phyloP scores from a whole-genome alignment of 108 stramenopile species.

The Mediolabrus comicus region DNA sequence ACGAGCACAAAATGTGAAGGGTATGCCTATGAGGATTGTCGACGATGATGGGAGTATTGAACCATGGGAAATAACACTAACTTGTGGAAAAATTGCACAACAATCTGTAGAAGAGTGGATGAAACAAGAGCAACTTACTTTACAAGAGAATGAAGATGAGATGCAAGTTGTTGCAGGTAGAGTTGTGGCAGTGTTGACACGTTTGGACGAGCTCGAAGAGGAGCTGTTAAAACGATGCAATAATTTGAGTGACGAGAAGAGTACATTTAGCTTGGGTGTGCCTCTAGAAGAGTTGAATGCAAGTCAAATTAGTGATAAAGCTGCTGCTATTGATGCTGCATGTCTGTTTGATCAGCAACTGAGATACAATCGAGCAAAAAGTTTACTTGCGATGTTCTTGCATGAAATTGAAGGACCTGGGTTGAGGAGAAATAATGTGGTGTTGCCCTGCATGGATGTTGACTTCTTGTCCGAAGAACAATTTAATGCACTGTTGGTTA shows the following conservation, averaged over 20 bases:
- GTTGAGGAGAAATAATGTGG: constrained; percentile 30
- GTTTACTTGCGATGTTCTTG: constrained; percentile 34
- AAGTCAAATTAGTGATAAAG: constrained; percentile 2
- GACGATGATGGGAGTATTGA: constrained; percentile 33
- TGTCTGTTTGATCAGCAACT: constrained; percentile 35
- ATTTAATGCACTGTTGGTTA: constrained; percentile 19
- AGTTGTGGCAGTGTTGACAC: constrained; percentile 14
- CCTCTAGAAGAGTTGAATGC: constrained; percentile 23
- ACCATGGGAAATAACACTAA: constrained; percentile 36
- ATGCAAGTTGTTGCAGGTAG: constrained; percentile 34
- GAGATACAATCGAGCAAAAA: constrained; percentile 32
- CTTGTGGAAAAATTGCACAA: constrained; percentile 35
- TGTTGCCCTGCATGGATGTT: constrained; percentile 45
- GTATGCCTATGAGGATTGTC: constrained; percentile 23
- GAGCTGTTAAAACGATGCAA: constrained; percentile 25
- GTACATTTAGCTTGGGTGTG: constrained; percentile 14
- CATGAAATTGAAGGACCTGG: constrained; percentile 45
- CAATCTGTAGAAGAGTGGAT: constrained; percentile 16
- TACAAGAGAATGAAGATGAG: constrained; percentile 8
- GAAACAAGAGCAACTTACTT: neutral
- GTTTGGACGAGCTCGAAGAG: constrained; percentile 39
- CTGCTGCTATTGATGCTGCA: constrained; percentile 28
- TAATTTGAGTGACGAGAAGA: neutral
- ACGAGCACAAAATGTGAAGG: constrained; percentile 30
- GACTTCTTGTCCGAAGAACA: constrained; percentile 27